Percentiles rank a stretch among this genome's conserved stretches.
Evolutionary conservation across 2,329 filamentous ascomycete genomes (phyloP).

Genomic region (Claviceps fusiformis): DNA sequence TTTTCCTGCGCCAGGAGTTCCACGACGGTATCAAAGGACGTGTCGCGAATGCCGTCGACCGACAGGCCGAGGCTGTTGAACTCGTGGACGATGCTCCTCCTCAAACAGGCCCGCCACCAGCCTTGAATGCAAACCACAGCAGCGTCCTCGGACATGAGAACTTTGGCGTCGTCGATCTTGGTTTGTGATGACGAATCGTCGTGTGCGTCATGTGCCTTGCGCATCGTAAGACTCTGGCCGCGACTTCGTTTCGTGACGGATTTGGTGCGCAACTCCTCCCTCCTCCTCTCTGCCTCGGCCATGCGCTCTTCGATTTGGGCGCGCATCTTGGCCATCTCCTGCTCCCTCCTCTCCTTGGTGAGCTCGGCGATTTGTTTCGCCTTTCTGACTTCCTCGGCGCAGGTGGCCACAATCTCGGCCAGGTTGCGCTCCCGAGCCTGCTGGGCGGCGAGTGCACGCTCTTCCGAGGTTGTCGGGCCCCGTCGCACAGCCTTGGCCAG

Average conservation of each 20-base stretch:
- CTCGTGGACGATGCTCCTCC: constrained; percentile 46
- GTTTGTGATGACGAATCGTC: constrained; percentile 30
- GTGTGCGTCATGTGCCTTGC: constrained; percentile 28
- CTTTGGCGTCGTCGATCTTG: constrained; percentile 22
- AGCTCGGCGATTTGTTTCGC: constrained; percentile 73
- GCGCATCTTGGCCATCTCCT: constrained; percentile 55
- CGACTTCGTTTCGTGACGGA: constrained; percentile 38
- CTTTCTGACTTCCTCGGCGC: constrained; percentile 70
- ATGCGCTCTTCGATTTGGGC: constrained; percentile 68
- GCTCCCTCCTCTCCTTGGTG: constrained; percentile 68
- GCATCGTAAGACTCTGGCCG: constrained; percentile 36
- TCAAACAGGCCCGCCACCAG: constrained; percentile 50
- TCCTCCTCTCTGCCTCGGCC: constrained; percentile 60
- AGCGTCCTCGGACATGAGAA: constrained; percentile 39
- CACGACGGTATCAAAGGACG: constrained; percentile 62
- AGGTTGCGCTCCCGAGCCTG: constrained; percentile 68
- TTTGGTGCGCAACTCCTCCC: constrained; percentile 48
- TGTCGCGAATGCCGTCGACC: constrained; percentile 55
- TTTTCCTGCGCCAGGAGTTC: constrained; percentile 52
- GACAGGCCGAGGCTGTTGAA: constrained; percentile 55
- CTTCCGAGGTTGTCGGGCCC: constrained; percentile 55
- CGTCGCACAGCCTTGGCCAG: constrained; percentile 56
- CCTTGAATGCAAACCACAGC: constrained; percentile 55
- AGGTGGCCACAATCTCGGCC: constrained; percentile 67
- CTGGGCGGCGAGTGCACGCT: constrained; percentile 63